Evolutionary conservation across 768 basidiomycete genomes (phyloP), one percentile per base, ranked within the genome.

Genomic region (Boletus reticulatus): DNA sequence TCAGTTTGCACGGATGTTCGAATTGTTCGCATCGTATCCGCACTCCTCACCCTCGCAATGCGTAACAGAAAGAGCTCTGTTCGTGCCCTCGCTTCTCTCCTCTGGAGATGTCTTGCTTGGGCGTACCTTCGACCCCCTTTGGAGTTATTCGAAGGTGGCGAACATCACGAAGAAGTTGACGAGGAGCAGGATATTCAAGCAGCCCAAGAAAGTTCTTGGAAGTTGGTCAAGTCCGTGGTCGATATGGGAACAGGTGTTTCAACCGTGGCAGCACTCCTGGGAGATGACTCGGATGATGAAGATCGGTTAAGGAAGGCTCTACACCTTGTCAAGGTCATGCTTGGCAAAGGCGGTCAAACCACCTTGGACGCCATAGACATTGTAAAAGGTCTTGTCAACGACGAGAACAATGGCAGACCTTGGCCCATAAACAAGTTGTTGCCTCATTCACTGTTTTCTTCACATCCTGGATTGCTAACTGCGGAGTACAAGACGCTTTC

Each of bases 61-160:
- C 78, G 79, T 6, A 84, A 87, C 61, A 81, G 77, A 66, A 85
- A 84, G 72, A 82, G 81, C 37, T 78, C 83, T 4, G 78, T 91
- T 6, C 80, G 89, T 14, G 82, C 78, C 5, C 69, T 92, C 1
- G 79, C 78, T 4, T 81, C 82, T 51, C 63, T 87, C 4, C 73
- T 83, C 19, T 93, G 89, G 90, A 80, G 88, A 6, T 75, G 78
- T 39, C 63, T 86, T 34, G 70, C 77, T 7, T 91, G 88, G 88
- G 78, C 75, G 12, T 90, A 83, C 66, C 77, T 87, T 67, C 83
- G 80, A 51, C 83, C 85, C 1, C 76, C 79, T 7, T 68, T 66
- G 31, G 62, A 56, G 24, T 34, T 39, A 4, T 31, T 53, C 32
- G 70, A 72, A 37, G 67, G 62, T 7, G 67, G 67, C 17, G 69